These are phyloP conservation scores for Colletotrichum liaoningense DNA, from an alignment of 2,329 filamentous ascomycete genomes.

Conservation along the genomic window DNA sequence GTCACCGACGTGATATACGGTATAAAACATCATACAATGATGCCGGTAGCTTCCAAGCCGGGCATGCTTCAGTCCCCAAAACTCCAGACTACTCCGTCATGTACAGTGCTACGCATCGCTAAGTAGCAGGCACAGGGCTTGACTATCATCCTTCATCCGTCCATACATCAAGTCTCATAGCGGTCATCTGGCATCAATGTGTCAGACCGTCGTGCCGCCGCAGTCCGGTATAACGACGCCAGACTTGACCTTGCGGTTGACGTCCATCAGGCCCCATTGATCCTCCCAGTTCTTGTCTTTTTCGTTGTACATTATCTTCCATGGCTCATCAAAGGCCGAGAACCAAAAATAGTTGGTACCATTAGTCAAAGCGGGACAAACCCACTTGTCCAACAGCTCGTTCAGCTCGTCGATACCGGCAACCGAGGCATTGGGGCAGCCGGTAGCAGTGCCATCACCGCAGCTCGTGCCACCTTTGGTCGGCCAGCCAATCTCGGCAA, in stretches of 20 bases:
- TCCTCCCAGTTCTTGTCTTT: constrained; percentile 86
- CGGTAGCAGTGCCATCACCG: constrained; percentile 38
- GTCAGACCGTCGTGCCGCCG: constrained; percentile 74
- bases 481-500: constrained; percentile 94
- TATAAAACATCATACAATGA: constrained; percentile 33
- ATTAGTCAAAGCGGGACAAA: constrained; percentile 83
- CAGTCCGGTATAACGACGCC: constrained; percentile 91
- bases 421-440: constrained; percentile 75
- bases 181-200: background rate
- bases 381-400: constrained; percentile 85
- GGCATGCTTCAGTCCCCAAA: constrained; percentile 17
- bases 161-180: background rate
- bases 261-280: constrained; percentile 93
- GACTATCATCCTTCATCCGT: constrained; percentile 12
- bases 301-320: constrained; percentile 84
- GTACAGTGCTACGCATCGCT: constrained; percentile 23
- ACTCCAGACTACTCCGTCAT: constrained; percentile 31
- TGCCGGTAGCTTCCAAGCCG: constrained; percentile 10
- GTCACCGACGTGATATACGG: constrained; percentile 25
- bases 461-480: constrained; percentile 77
- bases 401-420: constrained; percentile 87
- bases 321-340: constrained; percentile 95
- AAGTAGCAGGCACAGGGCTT: constrained; percentile 13
- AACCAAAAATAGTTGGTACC: constrained; percentile 98
- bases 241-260: constrained; percentile 83